Percentiles rank a stretch among this genome's conserved stretches.
These are phyloP conservation scores for Neobulgaria alba DNA, from an alignment of 2,329 filamentous ascomycete species.

Conservation along the genomic window DNA sequence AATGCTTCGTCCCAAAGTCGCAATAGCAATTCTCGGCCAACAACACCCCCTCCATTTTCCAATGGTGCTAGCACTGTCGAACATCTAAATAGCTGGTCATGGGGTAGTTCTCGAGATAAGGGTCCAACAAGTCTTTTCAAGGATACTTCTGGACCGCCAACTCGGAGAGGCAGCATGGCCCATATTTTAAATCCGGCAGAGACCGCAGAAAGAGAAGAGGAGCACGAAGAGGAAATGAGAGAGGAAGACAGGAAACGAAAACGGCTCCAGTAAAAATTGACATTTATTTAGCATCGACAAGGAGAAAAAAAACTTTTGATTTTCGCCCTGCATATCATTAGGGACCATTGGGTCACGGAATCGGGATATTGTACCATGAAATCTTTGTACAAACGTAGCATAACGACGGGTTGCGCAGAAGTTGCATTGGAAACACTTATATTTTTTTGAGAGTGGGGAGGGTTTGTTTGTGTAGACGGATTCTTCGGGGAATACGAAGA, in stretches of 20 bases:
- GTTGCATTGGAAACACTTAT: no score
- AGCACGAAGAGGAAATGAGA: slow-evolving; percentile 55
- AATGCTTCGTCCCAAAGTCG: slow-evolving; percentile 24
- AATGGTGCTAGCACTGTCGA: slow-evolving; percentile 25
- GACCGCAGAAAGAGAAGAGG: slow-evolving; percentile 56
- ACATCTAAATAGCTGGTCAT: slow-evolving; percentile 28
- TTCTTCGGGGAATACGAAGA: no score
- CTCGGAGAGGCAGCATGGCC: slow-evolving; percentile 61
- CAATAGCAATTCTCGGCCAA: slow-evolving; percentile 25
- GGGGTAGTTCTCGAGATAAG: slow-evolving; percentile 25
- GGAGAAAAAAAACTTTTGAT: no score
- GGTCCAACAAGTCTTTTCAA: slow-evolving; percentile 21
- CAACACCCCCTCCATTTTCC: slow-evolving; percentile 26
- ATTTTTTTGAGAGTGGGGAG: no score
- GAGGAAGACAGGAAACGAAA: slow-evolving; percentile 53
- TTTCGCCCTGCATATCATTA: no score
- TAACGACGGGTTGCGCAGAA: no score
- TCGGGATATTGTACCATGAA: no score
- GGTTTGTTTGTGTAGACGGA: no score
- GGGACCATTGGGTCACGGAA: no score
- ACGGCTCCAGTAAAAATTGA: slow-evolving; percentile 40
- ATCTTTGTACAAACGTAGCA: no score
- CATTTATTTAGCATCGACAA: no score
- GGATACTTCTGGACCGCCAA: slow-evolving; percentile 50
- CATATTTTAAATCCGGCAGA: slow-evolving; percentile 64